Evolutionary conservation across 176 grass and related monocot species (phyloP).

Genomic region (Lolium rigidum): DNA sequence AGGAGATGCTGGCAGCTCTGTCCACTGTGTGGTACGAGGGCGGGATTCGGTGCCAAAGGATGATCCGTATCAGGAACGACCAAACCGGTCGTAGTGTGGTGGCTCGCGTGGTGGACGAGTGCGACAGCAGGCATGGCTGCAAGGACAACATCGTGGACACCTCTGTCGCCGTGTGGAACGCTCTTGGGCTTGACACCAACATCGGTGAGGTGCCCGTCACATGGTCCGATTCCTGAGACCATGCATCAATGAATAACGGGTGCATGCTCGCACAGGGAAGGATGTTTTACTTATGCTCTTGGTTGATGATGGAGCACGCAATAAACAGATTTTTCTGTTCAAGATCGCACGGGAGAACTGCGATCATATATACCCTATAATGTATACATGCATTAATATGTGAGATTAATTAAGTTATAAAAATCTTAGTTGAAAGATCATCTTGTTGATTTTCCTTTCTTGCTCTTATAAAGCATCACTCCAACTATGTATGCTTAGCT

Average conservation of each 20-base stretch:
- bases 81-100: constrained; percentile 7
- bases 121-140: constrained; percentile 41
- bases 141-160: constrained; percentile 53
- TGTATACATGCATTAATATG: neutral
- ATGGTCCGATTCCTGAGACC: constrained; percentile 19
- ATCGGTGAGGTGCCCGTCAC: constrained; percentile 17
- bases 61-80: constrained; percentile 26
- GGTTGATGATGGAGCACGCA: neutral
- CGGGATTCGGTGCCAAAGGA: constrained; percentile 30
- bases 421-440: neutral
- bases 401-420: neutral
- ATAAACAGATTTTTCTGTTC: neutral
- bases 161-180: constrained; percentile 49
- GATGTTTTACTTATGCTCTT: neutral
- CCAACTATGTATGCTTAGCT: neutral
- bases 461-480: neutral
- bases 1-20: constrained; percentile 40
- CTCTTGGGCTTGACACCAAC: constrained; percentile 50
- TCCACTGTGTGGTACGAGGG: constrained; percentile 40
- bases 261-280: neutral
- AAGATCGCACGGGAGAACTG: neutral
- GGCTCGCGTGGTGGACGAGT: constrained; percentile 50
- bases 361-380: neutral
- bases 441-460: neutral
- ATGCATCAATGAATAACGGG: too few species aligned